Evolutionary conservation across 202 grass and related monocot genomes (phyloP), one percentile per base, ranked within the genome.

Genomic region (Musa balbisiana): DNA sequence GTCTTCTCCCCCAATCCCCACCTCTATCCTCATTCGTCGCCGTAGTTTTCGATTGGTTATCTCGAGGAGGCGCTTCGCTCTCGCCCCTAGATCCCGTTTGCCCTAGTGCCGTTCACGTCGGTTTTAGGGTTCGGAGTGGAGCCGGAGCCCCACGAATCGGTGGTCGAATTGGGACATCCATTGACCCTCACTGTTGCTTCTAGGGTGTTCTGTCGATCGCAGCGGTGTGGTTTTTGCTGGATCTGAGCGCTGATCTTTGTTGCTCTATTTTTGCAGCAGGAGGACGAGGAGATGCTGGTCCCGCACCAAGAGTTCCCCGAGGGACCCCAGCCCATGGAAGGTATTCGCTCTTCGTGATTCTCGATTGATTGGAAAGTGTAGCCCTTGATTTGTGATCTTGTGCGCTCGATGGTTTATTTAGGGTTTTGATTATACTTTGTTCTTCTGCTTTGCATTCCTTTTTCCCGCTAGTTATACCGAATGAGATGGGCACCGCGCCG

Each of bases 291-390:
- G 80, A 87, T 89, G 84, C 74, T 85, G 29, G 84, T 87, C 11
- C 87, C 84, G 0, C 82, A 85, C 11, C 90, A 82, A 73, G 83
- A 88, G 22, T 80, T 78, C 9, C 26, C 83, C 3, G 76, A 84
- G 69, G 89, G 90, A 11, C 82, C 87, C 19, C 90, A 89, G 70
- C 84, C 84, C 1, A 92, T 92, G 87, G 84, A 92, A 66, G 90
- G 90, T 92, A 83, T 72, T 27, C 3, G 54, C 19, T 66, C 70
- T 67, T 68, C 24, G 1, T 49, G 29, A 17, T 69, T 58, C 49
- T 23, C 43, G 26, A 52, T 76, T 53, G 54, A 52, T 50, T 9
- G 16, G 29, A 17, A 9, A 50, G 8, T 11, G 8, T 29, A 50
- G 5, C 24, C 43, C 33, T 43, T 43, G 33, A 43, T 43, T 43